Percentiles rank a stretch among this genome's conserved stretches.
These are phyloP conservation scores for Lumnitzera racemosa DNA, from an alignment of 345 rosid species.

Conservation along the genomic window DNA sequence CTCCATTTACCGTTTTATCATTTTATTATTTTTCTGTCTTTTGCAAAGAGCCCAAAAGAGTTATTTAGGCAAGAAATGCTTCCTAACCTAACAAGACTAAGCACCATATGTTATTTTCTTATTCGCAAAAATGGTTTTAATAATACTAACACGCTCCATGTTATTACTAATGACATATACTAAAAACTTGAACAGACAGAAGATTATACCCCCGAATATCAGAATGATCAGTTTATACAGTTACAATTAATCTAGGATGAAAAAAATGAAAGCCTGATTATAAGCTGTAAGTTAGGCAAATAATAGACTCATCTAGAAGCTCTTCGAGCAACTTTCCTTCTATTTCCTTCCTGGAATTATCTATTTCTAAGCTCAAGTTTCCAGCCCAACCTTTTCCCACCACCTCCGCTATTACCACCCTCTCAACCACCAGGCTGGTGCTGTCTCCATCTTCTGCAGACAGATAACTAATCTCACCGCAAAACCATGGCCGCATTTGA, in stretches of 20 bases:
- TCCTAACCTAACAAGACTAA: too few relatives aligned
- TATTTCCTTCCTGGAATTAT: slow-evolving; percentile 45
- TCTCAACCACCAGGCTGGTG: slow-evolving; percentile 51
- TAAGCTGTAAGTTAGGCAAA: slow-evolving; percentile 27
- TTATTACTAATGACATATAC: too few relatives aligned
- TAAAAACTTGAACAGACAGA: too few relatives aligned
- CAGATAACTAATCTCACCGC: slow-evolving; percentile 17
- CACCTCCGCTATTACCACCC: slow-evolving; percentile 49
- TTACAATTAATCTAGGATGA: not conserved
- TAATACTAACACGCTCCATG: too few relatives aligned
- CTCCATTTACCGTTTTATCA: too few relatives aligned
- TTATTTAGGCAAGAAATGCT: too few relatives aligned
- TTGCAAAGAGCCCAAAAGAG: too few relatives aligned
- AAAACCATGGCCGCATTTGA: slow-evolving; percentile 55
- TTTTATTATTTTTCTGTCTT: too few relatives aligned
- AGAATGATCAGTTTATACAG: slow-evolving; percentile 3
- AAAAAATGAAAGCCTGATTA: slow-evolving; percentile 3
- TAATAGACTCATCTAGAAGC: slow-evolving; percentile 71
- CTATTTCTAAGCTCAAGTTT: slow-evolving; percentile 36
- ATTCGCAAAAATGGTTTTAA: too few relatives aligned
- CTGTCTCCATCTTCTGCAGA: slow-evolving; percentile 39
- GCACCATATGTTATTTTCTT: too few relatives aligned
- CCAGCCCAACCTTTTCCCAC: slow-evolving; percentile 60
- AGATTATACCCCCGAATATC: not conserved
- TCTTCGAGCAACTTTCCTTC: slow-evolving; percentile 58